These are phyloP conservation scores for Zymoseptoria tritici DNA, from an alignment of 2,329 filamentous ascomycete genomes.

Conservation along the genomic window DNA sequence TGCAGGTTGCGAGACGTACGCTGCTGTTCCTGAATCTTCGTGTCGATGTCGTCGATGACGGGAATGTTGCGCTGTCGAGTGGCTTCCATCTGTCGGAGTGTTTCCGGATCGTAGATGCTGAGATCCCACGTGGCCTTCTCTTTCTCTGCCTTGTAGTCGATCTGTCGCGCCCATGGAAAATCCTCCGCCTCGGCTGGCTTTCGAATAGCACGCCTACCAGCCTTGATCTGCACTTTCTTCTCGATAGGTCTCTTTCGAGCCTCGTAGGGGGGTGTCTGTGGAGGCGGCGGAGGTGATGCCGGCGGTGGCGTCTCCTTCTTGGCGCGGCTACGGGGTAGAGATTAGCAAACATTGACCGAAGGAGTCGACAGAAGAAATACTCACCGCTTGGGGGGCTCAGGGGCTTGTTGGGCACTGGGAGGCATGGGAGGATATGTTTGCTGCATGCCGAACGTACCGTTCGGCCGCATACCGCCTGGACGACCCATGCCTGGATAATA, in stretches of 20 bases:
- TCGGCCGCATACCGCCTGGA: slow-evolving; percentile 10
- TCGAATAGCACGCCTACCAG: slow-evolving; percentile 17
- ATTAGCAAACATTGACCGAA: slow-evolving; percentile 1
- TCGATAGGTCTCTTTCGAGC: slow-evolving; percentile 12
- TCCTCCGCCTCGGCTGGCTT: slow-evolving; percentile 20
- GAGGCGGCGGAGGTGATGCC: slow-evolving; percentile 14
- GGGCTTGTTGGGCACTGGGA: neutral
- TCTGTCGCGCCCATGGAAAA: slow-evolving; percentile 28
- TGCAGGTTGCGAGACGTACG: slow-evolving; percentile 13
- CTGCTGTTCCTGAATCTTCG: slow-evolving; percentile 22
- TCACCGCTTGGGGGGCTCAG: neutral
- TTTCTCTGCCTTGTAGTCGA: slow-evolving; percentile 23
- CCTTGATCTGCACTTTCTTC: slow-evolving; percentile 10
- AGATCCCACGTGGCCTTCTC: slow-evolving; percentile 25
- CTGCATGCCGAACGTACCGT: slow-evolving; percentile 11
- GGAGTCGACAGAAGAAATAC: neutral
- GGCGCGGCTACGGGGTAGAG: slow-evolving; percentile 3
- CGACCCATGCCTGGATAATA: slow-evolving; percentile 11
- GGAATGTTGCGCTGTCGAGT: slow-evolving; percentile 21
- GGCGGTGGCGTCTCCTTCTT: slow-evolving; percentile 11
- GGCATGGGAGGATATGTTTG: slow-evolving; percentile 1
- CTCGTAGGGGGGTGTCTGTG: slow-evolving; percentile 17
- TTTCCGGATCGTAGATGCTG: slow-evolving; percentile 21
- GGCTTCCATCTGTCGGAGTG: slow-evolving; percentile 20
- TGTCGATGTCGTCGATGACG: slow-evolving; percentile 21